Conservation (phyloP, 495 filamentous ascomycete species). For the Penicillium paxilli region DNA sequence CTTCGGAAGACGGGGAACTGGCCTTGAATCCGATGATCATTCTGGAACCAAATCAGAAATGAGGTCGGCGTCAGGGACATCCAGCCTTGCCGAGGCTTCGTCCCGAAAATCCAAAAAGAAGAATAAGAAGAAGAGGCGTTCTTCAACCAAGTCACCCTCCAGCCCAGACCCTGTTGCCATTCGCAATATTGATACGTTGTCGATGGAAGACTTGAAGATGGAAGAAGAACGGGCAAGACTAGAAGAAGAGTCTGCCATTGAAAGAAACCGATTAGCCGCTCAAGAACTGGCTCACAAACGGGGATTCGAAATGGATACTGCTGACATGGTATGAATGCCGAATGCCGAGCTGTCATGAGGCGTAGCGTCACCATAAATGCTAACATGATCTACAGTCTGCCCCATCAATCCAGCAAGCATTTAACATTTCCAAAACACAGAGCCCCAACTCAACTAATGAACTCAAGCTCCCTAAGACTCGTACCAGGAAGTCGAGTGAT, state of each 20-base stretch:
- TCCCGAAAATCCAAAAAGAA: constrained; percentile 41
- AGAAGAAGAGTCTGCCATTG: constrained; percentile 71
- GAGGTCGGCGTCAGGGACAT: constrained; percentile 53
- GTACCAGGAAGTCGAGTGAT: constrained; percentile 10
- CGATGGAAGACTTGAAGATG: constrained; percentile 69
- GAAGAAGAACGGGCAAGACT: constrained; percentile 70
- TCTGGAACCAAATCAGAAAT: constrained; percentile 69
- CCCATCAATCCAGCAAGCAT: constrained; percentile 3
- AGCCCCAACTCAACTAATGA: constrained; percentile 12
- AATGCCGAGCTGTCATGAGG: not conserved
- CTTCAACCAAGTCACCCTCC: constrained; percentile 25
- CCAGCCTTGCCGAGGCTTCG: constrained; percentile 54
- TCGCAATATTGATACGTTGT: constrained; percentile 40
- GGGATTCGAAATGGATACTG: constrained; percentile 50
- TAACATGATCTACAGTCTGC: constrained; percentile 9
- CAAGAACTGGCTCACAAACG: constrained; percentile 67
- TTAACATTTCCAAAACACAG: constrained; percentile 8
- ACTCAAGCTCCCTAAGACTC: not conserved
- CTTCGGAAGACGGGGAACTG: constrained; percentile 65
- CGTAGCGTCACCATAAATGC: not conserved
- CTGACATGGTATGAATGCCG: constrained; percentile 8
- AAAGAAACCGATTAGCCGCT: constrained; percentile 70
- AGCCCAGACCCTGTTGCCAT: constrained; percentile 22
- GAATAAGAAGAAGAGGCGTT: constrained; percentile 33
- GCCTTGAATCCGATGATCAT: constrained; percentile 63